phyloP scores from a whole-genome alignment of 179 eudicot species.

The Carnegiea gigantea region DNA sequence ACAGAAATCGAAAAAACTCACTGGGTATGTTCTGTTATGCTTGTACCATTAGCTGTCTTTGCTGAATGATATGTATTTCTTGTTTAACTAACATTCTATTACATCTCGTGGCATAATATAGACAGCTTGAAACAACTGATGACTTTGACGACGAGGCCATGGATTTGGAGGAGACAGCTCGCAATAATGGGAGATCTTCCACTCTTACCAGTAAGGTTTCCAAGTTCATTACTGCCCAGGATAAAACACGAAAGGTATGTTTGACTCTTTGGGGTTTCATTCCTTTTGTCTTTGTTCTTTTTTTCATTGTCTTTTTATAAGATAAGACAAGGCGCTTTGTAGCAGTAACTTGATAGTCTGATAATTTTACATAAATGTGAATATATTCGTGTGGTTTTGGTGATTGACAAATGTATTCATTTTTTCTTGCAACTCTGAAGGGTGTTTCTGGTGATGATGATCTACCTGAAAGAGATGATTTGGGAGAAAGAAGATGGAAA shows the following conservation, averaged over 20 bases:
- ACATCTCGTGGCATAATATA: conserved; percentile 31
- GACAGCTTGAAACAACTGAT: conserved; percentile 71
- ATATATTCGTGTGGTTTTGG: background rate
- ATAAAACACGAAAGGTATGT: conserved; percentile 49
- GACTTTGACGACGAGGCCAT: conserved; percentile 86
- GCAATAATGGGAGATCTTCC: conserved; percentile 30
- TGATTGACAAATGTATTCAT: background rate
- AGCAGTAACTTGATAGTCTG: background rate
- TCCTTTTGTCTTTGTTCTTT: background rate
- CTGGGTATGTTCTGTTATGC: conserved; percentile 38
- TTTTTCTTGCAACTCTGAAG: conserved; percentile 32
- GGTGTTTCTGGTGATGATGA: conserved; percentile 92
- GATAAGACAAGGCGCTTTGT: background rate
- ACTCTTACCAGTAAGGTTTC: conserved; percentile 47
- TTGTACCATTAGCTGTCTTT: conserved; percentile 5
- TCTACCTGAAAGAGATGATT: conserved; percentile 83
- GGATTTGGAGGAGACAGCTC: conserved; percentile 41
- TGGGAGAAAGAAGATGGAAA: conserved; percentile 93
- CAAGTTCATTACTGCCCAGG: conserved; percentile 39
- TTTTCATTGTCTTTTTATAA: background rate
- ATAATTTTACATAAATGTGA: background rate
- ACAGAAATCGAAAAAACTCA: conserved; percentile 36
- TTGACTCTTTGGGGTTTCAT: background rate
- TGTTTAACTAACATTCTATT: background rate
- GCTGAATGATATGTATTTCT: background rate